These are phyloP conservation scores for Colletotrichum camelliae DNA, from an alignment of 2,329 filamentous ascomycete genomes.

Conservation along the genomic window DNA sequence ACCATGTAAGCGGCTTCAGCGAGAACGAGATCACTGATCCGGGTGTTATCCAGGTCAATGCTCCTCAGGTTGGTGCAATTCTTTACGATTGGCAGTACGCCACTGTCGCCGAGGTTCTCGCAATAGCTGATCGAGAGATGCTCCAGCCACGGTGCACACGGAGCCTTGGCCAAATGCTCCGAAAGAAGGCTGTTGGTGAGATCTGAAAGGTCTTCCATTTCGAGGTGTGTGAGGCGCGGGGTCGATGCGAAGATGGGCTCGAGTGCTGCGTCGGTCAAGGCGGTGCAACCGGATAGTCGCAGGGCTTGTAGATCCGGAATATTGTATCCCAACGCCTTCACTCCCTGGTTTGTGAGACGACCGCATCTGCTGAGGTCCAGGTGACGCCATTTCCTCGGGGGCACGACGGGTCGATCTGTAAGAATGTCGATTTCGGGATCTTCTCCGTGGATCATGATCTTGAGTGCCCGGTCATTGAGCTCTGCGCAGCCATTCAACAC, in stretches of 20 bases:
- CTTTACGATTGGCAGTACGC: constrained; percentile 84
- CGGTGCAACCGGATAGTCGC: constrained; percentile 79
- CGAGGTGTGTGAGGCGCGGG: constrained; percentile 81
- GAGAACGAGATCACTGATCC: constrained; percentile 84
- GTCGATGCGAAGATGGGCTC: constrained; percentile 75
- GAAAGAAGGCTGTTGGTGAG: constrained; percentile 78
- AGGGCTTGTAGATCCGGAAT: constrained; percentile 83
- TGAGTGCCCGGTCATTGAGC: constrained; percentile 76
- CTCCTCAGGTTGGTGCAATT: constrained; percentile 72
- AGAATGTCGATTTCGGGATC: constrained; percentile 83
- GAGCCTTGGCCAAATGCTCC: constrained; percentile 75
- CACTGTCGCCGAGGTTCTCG: constrained; percentile 80
- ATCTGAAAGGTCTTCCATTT: constrained; percentile 83
- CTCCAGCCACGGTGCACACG: constrained; percentile 73
- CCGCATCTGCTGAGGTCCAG: constrained; percentile 84
- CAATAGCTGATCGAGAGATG: constrained; percentile 92
- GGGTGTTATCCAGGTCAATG: constrained; percentile 92
- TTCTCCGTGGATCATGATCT: constrained; percentile 75
- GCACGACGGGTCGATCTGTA: constrained; percentile 76
- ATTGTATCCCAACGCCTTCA: constrained; percentile 75
- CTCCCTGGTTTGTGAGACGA: constrained; percentile 72
- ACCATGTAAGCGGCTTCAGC: constrained; percentile 86
- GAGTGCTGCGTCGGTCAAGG: constrained; percentile 76
- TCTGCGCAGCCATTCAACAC: constrained; percentile 81
- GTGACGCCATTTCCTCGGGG: constrained; percentile 79